Evolutionary conservation across 1,284 basidiomycete species (phyloP).

Genomic region (Cyathus pygmaeus): DNA sequence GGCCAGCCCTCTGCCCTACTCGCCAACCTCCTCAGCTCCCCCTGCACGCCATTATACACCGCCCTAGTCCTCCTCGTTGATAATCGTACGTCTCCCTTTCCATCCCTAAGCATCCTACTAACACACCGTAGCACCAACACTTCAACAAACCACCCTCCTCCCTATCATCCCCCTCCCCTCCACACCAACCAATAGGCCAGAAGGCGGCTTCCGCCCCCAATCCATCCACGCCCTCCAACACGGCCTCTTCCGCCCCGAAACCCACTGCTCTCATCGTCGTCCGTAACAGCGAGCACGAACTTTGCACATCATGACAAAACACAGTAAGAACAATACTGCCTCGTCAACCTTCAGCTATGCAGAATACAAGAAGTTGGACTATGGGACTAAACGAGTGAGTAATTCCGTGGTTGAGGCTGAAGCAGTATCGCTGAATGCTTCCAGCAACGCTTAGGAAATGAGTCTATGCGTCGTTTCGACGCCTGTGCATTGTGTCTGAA

Average conservation of each 20-base stretch:
- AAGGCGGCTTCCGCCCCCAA: background rate
- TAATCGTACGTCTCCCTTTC: conserved; percentile 47
- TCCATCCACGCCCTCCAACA: background rate
- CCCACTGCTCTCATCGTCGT: too few relatives aligned
- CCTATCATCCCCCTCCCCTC: conserved; percentile 61
- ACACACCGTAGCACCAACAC: conserved; percentile 33
- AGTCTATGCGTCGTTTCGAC: conserved; percentile 90
- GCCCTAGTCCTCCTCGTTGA: conserved; percentile 65
- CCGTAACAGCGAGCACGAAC: too few relatives aligned
- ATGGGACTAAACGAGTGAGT: conserved; percentile 80
- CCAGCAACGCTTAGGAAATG: conserved; percentile 87
- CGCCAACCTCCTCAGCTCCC: conserved; percentile 63
- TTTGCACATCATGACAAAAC: conserved; percentile 73
- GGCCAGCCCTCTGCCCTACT: conserved; percentile 59
- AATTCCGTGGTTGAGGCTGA: background rate
- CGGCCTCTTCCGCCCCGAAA: too few relatives aligned
- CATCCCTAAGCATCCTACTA: background rate
- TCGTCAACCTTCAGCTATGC: conserved; percentile 89
- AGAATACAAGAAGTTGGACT: conserved; percentile 84
- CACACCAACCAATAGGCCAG: background rate
- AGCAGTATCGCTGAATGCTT: background rate
- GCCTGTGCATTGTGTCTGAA: conserved; percentile 88
- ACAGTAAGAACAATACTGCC: conserved; percentile 90
- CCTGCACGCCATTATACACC: conserved; percentile 63
- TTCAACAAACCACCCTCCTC: conserved; percentile 58